Percentiles rank a stretch among this genome's conserved stretches.
Evolutionary conservation across 2,329 filamentous ascomycete genomes (phyloP).

Genomic region (Beauveria sp.): DNA sequence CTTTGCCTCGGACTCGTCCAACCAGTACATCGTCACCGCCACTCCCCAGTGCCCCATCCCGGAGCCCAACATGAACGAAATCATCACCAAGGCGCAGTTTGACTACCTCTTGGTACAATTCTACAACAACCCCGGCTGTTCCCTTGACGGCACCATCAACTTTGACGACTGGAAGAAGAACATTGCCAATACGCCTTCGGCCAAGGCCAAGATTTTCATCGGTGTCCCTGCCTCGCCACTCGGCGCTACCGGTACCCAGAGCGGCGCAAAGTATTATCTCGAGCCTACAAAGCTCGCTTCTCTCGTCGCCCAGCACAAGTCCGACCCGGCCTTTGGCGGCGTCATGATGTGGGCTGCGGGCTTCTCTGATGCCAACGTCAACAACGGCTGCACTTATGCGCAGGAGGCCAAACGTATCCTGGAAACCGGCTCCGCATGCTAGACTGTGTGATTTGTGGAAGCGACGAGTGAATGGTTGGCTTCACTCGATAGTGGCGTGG

Average conservation of each 20-base stretch:
- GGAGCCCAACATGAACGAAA: conserved; percentile 29
- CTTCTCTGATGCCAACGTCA: conserved; percentile 13
- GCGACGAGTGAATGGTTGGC: neutral
- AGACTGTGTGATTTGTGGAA: neutral
- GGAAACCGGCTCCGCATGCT: conserved; percentile 10
- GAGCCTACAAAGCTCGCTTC: conserved; percentile 16
- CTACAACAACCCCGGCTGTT: conserved; percentile 36
- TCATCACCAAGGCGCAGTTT: conserved; percentile 30
- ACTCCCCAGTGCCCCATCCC: conserved; percentile 35
- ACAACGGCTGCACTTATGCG: conserved; percentile 14
- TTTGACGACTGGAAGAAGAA: conserved; percentile 25
- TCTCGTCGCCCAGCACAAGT: conserved; percentile 23
- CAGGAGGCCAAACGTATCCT: conserved; percentile 14
- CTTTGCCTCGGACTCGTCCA: conserved; percentile 14
- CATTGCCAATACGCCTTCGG: conserved; percentile 20
- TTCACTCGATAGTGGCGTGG: neutral
- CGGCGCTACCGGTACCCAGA: conserved; percentile 14
- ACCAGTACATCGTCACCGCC: conserved; percentile 35
- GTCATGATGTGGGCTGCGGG: conserved; percentile 18
- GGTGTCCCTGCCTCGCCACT: conserved; percentile 23
- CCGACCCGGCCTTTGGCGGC: conserved; percentile 24
- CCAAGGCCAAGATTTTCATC: conserved; percentile 26
- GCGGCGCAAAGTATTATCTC: conserved; percentile 22
- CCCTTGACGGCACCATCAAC: conserved; percentile 27
- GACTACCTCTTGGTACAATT: conserved; percentile 36